These are phyloP conservation scores for Nematocida ausubeli DNA, from an alignment of 371 early-diverging fungal genomes.

Conservation along the genomic window DNA sequence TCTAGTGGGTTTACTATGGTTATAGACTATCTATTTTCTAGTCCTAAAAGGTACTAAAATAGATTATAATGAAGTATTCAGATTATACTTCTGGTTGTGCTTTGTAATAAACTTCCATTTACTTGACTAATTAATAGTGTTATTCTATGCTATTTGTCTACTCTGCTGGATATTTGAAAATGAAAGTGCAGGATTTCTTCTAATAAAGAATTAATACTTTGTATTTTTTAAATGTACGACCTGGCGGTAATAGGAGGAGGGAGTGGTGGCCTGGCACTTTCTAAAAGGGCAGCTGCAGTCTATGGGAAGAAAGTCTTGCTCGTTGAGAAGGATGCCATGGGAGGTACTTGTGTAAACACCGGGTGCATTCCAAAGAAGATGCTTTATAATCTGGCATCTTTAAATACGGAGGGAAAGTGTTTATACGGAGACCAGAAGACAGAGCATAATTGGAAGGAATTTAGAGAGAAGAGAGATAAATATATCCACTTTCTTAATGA, in stretches of 20 bases:
- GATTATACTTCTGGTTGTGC: too few species aligned
- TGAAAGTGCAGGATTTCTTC: too few species aligned
- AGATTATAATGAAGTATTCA: too few species aligned
- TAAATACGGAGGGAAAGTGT: conserved; percentile 10
- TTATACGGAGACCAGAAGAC: not conserved
- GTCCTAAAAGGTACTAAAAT: too few species aligned
- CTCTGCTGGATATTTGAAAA: too few species aligned
- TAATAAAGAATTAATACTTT: too few species aligned
- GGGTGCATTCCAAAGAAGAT: conserved; percentile 97
- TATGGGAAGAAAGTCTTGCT: conserved; percentile 79
- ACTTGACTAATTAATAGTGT: too few species aligned
- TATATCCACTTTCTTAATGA: conserved; percentile 87
- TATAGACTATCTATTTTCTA: too few species aligned
- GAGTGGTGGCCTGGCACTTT: conserved; percentile 76
- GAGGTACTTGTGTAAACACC: conserved; percentile 60
- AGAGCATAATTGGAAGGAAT: conserved; percentile 65
- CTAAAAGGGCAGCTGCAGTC: conserved; percentile 80
- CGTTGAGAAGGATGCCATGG: conserved; percentile 73
- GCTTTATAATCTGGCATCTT: conserved; percentile 78
- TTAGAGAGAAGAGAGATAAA: conserved; percentile 84
- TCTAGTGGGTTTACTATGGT: too few species aligned
- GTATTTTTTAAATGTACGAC: conserved; percentile 58
- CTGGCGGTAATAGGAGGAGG: conserved; percentile 64
- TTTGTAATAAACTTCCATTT: too few species aligned
- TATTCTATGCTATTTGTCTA: too few species aligned